Evolutionary conservation across 1,139 yeast genomes (phyloP).

Genomic region (Candida sp.): DNA sequence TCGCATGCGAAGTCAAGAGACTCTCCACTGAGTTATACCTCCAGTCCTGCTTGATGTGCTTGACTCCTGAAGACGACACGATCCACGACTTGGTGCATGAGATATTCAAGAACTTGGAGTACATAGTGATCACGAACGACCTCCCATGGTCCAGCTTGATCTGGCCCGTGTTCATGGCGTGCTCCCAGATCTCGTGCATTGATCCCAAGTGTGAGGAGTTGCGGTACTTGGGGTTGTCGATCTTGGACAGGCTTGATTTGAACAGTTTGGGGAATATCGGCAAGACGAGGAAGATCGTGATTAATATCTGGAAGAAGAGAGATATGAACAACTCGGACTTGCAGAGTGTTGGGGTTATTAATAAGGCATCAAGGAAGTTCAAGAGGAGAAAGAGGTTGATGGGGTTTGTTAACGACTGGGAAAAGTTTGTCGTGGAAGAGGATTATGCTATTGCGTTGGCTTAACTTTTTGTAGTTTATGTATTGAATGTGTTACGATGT

Average conservation of each 20-base stretch:
- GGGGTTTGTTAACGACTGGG: constrained; percentile 26
- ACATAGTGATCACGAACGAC: constrained; percentile 19
- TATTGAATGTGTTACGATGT: too few species aligned
- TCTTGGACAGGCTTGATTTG: constrained; percentile 26
- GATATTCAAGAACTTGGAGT: constrained; percentile 23
- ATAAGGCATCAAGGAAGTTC: constrained; percentile 11
- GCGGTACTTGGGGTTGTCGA: constrained; percentile 26
- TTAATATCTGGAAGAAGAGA: constrained; percentile 30
- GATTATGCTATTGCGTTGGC: too few species aligned
- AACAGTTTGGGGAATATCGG: constrained; percentile 31
- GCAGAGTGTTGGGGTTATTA: constrained; percentile 19
- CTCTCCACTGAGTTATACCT: constrained; percentile 26
- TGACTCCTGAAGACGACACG: constrained; percentile 20
- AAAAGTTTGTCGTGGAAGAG: too few species aligned
- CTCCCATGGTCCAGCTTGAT: constrained; percentile 23
- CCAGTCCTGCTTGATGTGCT: constrained; percentile 27
- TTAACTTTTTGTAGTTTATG: not conserved
- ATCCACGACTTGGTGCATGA: constrained; percentile 19
- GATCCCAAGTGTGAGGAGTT: constrained; percentile 26
- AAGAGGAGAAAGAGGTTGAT: constrained; percentile 14
- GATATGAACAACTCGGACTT: constrained; percentile 27
- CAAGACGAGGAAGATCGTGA: constrained; percentile 23
- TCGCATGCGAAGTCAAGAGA: constrained; percentile 32
- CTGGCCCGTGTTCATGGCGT: constrained; percentile 31
- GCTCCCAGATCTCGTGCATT: constrained; percentile 26